Conservation (phyloP, 2,329 filamentous ascomycete genomes). For the Microsporum audouinii region DNA sequence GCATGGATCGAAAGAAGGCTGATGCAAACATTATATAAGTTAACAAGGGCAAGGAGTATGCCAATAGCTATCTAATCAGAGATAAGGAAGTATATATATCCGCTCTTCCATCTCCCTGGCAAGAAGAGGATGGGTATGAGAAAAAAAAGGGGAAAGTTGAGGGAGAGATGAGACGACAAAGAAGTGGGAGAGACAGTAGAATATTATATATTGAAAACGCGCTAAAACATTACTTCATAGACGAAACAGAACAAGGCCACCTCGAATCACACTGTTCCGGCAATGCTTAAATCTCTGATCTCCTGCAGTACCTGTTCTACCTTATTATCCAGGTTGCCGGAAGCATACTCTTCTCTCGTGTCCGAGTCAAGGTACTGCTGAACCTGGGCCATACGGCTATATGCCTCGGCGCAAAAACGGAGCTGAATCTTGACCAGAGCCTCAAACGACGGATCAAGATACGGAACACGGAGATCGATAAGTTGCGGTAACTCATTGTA, state of each 20-base stretch:
- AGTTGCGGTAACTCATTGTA: conserved; percentile 86
- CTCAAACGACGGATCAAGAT: conserved; percentile 93
- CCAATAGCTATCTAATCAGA: background rate
- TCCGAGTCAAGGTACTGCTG: conserved; percentile 96
- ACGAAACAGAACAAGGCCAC: conserved; percentile 1
- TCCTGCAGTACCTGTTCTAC: conserved; percentile 96
- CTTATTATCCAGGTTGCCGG: conserved; percentile 77
- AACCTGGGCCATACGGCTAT: conserved; percentile 95
- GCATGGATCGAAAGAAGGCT: conserved; percentile 1
- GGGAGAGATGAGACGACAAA: background rate
- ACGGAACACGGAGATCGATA: conserved; percentile 92
- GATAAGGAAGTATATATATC: background rate
- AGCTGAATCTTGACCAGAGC: conserved; percentile 97
- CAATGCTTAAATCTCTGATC: conserved; percentile 92
- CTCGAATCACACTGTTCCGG: conserved; percentile 48
- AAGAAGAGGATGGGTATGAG: background rate
- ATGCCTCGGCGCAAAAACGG: conserved; percentile 94
- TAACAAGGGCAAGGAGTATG: background rate
- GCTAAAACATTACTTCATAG: conserved; percentile 4
- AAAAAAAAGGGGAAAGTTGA: background rate
- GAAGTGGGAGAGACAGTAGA: background rate
- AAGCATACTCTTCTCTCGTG: conserved; percentile 89
- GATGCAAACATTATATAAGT: background rate
- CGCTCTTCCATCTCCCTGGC: background rate
- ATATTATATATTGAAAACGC: background rate